Conservation (phyloP, 129 eudicot species). For the Daucus carota region DH1_v3.0 NC_030381.2:39149501-39150000, state of each 20-base stretch:
- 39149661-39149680: slow-evolving; percentile 23
- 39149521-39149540: neutral
- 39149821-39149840: neutral
- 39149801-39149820: neutral
- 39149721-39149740: slow-evolving; percentile 3
- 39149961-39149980: neutral
- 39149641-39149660: slow-evolving; percentile 58
- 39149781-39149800: neutral
- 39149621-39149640: slow-evolving; percentile 54
- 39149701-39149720: slow-evolving; percentile 21
- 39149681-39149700: slow-evolving; percentile 28
- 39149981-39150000: slow-evolving; percentile 20
- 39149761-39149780: slow-evolving; percentile 45
- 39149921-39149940: neutral
- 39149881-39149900: slow-evolving; percentile 19
- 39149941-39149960: neutral
- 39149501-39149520: neutral
- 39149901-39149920: slow-evolving; percentile 12
- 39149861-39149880: slow-evolving; percentile 33
- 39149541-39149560: neutral
- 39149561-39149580: neutral
- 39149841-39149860: slow-evolving; percentile 21
- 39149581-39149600: slow-evolving; percentile 8
- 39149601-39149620: slow-evolving; percentile 39
- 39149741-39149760: slow-evolving; percentile 28